Evolutionary conservation across 768 basidiomycete genomes (phyloP).

Genomic region (Boletus eberwhitei): DNA sequence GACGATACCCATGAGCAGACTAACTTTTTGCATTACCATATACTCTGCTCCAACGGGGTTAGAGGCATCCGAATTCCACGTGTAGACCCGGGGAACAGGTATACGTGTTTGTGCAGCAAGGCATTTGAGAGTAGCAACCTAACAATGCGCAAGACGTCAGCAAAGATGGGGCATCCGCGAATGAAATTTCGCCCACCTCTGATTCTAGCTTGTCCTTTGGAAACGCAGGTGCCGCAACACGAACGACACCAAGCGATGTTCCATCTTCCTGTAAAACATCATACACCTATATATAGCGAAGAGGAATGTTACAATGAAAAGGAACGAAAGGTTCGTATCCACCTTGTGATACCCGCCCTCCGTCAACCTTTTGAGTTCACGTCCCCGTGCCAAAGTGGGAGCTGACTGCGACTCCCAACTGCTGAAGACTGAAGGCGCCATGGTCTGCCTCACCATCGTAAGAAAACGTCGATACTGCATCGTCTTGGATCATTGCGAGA

Average conservation of each 20-base stretch:
- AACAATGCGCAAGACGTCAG: not conserved
- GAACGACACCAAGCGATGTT: not conserved
- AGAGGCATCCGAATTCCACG: not conserved
- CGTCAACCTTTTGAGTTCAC: not conserved
- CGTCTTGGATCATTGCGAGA: too few species aligned
- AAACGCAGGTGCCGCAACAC: not conserved
- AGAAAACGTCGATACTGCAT: too few species aligned
- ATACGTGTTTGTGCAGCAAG: not conserved
- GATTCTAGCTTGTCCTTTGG: slow-evolving; percentile 1
- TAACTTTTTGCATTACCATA: not conserved
- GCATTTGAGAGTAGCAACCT: not conserved
- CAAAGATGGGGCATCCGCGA: not conserved
- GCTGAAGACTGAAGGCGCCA: not conserved
- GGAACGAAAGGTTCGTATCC: too few species aligned
- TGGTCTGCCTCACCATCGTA: too few species aligned
- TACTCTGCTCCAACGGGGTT: not conserved
- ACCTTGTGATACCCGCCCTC: slow-evolving; percentile 2
- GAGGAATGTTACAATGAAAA: not conserved
- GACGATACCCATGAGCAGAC: not conserved
- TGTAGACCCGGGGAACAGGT: not conserved
- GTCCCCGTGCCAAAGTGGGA: not conserved
- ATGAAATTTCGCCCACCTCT: not conserved
- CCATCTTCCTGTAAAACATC: not conserved
- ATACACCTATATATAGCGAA: not conserved
- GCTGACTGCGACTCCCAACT: not conserved